A percentile compares a stretch with the other conserved stretches of the same genome.
Conservation (phyloP, 116 monocot genomes). For the Papilionanthe hybrid region DNA sequence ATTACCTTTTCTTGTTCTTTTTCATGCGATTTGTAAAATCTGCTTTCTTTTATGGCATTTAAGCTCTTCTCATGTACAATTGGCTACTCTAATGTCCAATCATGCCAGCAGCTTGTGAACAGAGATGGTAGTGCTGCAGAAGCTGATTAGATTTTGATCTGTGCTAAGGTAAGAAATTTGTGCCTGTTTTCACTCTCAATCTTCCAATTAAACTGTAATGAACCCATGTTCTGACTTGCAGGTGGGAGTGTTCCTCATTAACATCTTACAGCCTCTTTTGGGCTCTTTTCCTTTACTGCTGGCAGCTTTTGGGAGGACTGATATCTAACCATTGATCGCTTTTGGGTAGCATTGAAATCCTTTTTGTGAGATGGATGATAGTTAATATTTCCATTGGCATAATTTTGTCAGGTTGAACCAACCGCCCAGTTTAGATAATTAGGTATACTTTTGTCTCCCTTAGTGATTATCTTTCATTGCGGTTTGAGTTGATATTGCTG, state of each 20-base stretch:
- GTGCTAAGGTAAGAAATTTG: neutral
- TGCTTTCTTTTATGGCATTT: neutral
- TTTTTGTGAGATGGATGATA: neutral
- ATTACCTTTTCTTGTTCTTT: neutral
- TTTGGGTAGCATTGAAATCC: neutral
- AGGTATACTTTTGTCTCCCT: no score
- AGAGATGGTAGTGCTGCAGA: slow-evolving; percentile 6
- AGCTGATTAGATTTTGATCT: slow-evolving; percentile 5
- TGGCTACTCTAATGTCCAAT: neutral
- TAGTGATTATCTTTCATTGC: no score
- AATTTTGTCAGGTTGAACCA: no score
- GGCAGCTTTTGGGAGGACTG: neutral
- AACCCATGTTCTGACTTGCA: neutral
- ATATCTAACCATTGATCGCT: neutral
- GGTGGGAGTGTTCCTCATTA: neutral
- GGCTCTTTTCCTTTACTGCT: neutral
- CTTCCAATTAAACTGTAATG: neutral
- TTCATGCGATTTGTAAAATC: neutral
- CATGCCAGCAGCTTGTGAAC: slow-evolving; percentile 13
- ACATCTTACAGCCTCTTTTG: neutral
- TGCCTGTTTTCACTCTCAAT: neutral
- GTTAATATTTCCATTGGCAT: neutral
- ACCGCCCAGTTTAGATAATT: no score
- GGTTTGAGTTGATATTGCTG: no score
- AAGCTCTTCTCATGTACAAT: neutral